Evolutionary conservation across 306 rosid species (phyloP).

Genomic region (Medicago lupulina): DNA sequence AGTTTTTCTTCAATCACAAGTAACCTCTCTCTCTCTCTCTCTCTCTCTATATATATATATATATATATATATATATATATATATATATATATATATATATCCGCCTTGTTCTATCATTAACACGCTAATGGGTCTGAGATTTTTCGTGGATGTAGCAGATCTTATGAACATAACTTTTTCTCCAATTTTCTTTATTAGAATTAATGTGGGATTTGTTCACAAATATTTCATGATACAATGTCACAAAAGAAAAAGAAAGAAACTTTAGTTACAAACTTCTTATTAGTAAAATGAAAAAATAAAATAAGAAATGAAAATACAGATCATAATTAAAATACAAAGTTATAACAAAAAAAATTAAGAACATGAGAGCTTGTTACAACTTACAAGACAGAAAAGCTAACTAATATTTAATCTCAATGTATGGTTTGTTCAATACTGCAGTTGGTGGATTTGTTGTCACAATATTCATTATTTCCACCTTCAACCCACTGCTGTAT

Average conservation of each 20-base stretch:
- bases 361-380: conserved; percentile 32
- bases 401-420: conserved; percentile 7
- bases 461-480: too few species aligned
- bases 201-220: conserved; percentile 13
- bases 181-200: background rate
- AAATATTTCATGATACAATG: conserved; percentile 25
- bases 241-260: background rate
- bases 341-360: conserved; percentile 18
- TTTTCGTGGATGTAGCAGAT: background rate
- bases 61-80: too few species aligned
- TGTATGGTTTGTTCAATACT: conserved; percentile 19
- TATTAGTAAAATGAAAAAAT: conserved; percentile 16
- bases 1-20: too few species aligned
- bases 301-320: conserved; percentile 21
- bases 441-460: background rate
- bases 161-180: conserved; percentile 4
- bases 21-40: too few species aligned
- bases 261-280: conserved; percentile 37
- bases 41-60: too few species aligned
- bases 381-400: conserved; percentile 4
- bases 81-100: too few species aligned
- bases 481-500: too few species aligned
- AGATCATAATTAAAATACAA: conserved; percentile 41
- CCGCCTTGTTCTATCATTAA: too few species aligned
- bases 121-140: too few species aligned